Evolutionary conservation across 2,329 filamentous ascomycete species (phyloP).

Genomic region (Thielaviopsis punctulata): DNA sequence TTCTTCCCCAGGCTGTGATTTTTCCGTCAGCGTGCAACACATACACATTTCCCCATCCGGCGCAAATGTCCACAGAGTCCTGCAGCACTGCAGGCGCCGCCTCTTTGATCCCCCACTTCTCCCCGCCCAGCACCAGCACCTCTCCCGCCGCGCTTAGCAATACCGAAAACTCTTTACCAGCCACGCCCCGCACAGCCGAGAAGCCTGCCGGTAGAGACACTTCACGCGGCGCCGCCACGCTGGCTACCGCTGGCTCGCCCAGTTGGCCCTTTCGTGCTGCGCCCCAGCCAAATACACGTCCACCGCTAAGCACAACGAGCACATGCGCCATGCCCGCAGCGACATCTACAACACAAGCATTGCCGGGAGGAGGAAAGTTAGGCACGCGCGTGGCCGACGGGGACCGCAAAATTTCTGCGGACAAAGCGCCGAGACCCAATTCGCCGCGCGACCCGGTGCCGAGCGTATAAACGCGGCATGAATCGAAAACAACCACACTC

Average conservation of each 20-base stretch:
- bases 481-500: slow-evolving; percentile 41
- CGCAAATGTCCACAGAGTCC: slow-evolving; percentile 50
- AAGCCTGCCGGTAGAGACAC: slow-evolving; percentile 38
- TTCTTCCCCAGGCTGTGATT: slow-evolving; percentile 60
- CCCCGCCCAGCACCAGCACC: slow-evolving; percentile 50
- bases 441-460: slow-evolving; percentile 57
- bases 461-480: slow-evolving; percentile 37
- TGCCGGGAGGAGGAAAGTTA: slow-evolving; percentile 47
- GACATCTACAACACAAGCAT: slow-evolving; percentile 42
- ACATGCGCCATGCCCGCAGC: slow-evolving; percentile 64
- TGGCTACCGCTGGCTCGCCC: slow-evolving; percentile 33
- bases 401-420: slow-evolving; percentile 25
- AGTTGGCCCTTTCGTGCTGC: slow-evolving; percentile 73
- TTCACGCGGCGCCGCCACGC: slow-evolving; percentile 42
- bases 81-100: slow-evolving; percentile 33
- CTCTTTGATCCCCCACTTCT: slow-evolving; percentile 53
- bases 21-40: slow-evolving; percentile 43
- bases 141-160: slow-evolving; percentile 28
- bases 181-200: slow-evolving; percentile 47
- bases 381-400: slow-evolving; percentile 31
- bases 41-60: slow-evolving; percentile 72
- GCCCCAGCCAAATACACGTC: slow-evolving; percentile 76
- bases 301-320: slow-evolving; percentile 54
- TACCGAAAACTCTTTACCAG: slow-evolving; percentile 74
- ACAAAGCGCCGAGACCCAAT: slow-evolving; percentile 42